phyloP scores from a whole-genome alignment of 768 basidiomycete species.

The Calocera cornea region DNA sequence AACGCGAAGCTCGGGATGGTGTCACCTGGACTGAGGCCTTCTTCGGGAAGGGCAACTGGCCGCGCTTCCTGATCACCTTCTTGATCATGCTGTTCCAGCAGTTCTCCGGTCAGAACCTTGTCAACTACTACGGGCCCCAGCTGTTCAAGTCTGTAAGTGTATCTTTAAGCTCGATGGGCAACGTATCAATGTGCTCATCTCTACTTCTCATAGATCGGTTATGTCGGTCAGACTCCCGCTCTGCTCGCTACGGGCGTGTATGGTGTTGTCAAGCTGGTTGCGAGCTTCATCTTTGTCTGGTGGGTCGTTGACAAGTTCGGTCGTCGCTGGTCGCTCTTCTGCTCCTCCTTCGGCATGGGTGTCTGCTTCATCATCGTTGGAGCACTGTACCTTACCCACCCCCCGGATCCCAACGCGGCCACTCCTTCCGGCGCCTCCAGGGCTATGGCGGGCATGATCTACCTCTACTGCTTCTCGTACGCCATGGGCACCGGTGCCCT shows the following conservation, averaged over 20 bases:
- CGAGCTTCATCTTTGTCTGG: constrained; percentile 25
- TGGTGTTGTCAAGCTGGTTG: constrained; percentile 29
- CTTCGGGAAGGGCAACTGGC: constrained; percentile 4
- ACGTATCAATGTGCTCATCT: neutral
- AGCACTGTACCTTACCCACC: constrained; percentile 70
- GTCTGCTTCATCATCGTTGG: constrained; percentile 70
- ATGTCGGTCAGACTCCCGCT: constrained; percentile 20
- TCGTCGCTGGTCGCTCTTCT: constrained; percentile 43
- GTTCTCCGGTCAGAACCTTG: constrained; percentile 1
- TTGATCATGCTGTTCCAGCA: constrained; percentile 6
- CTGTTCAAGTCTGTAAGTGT: neutral
- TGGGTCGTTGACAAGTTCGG: constrained; percentile 27
- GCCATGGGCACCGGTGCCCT: constrained; percentile 2
- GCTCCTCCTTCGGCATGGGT: constrained; percentile 57
- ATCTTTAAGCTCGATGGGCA: too few species aligned
- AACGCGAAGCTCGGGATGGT: neutral
- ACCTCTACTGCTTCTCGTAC: constrained; percentile 1
- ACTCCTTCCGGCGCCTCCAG: neutral
- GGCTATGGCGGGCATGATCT: neutral
- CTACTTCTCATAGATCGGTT: constrained; percentile 17
- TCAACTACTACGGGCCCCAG: constrained; percentile 2
- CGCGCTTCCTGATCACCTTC: constrained; percentile 1
- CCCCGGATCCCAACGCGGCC: constrained; percentile 29
- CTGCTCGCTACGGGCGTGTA: constrained; percentile 28
- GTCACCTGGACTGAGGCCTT: neutral